Conservation (phyloP, 2,329 filamentous ascomycete species). For the Alternaria gaisen region DNA sequence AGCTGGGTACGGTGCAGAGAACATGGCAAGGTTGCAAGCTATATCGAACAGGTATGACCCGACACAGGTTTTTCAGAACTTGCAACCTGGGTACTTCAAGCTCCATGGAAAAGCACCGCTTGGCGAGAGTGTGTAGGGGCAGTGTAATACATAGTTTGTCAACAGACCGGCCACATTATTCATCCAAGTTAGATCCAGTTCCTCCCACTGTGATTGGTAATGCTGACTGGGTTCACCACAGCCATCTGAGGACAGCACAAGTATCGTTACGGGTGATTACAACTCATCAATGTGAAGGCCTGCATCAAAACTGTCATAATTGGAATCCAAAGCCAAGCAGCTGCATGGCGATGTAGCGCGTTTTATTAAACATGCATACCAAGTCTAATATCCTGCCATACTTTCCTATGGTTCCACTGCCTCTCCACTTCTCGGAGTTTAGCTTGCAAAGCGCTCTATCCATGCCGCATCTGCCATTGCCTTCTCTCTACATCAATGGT, state of each 20-base stretch:
- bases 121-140: not conserved
- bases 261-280: not conserved
- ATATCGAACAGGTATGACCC: slow-evolving; percentile 34
- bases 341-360: not conserved
- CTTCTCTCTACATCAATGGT: not conserved
- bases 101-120: slow-evolving; percentile 16
- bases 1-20: slow-evolving; percentile 53
- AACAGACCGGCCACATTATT: not conserved
- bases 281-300: not conserved
- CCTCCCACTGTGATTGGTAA: not conserved
- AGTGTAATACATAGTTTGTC: not conserved
- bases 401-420: not conserved
- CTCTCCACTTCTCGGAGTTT: not conserved
- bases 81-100: slow-evolving; percentile 37
- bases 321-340: not conserved
- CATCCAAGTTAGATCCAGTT: not conserved
- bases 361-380: not conserved
- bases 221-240: not conserved
- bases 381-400: not conserved
- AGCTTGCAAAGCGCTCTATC: not conserved
- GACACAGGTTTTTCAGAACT: slow-evolving; percentile 26
- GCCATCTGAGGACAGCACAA: not conserved
- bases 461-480: not conserved
- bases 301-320: not conserved
- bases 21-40: slow-evolving; percentile 34